A percentile compares a stretch with the other conserved stretches of the same genome.
Evolutionary conservation across 2,329 filamentous ascomycete species (phyloP).

Genomic region (Alternaria arborescens): DNA sequence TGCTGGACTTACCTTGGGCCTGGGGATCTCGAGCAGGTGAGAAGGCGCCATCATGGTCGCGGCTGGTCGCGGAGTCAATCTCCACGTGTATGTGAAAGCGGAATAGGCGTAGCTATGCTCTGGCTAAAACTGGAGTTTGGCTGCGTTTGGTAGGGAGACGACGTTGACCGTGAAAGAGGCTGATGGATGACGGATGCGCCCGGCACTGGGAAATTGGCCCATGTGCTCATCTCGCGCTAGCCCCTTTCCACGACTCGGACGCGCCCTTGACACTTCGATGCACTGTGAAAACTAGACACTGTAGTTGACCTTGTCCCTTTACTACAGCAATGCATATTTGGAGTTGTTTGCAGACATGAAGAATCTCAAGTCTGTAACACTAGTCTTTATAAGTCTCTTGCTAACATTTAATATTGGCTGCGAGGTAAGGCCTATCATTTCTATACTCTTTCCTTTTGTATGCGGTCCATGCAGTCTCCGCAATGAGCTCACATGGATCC

Average conservation of each 20-base stretch:
- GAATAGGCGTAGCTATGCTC: conserved; percentile 25
- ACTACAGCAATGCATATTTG: too few species aligned
- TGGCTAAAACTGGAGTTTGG: conserved; percentile 23
- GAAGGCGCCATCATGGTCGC: conserved; percentile 43
- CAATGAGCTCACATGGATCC: not conserved
- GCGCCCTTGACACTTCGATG: too few species aligned
- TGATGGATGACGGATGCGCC: conserved; percentile 25
- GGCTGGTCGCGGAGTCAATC: conserved; percentile 8
- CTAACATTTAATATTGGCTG: too few species aligned
- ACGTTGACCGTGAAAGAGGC: conserved; percentile 14
- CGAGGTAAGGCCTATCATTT: too few species aligned
- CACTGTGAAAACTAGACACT: too few species aligned
- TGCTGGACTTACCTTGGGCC: conserved; percentile 45
- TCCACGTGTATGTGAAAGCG: conserved; percentile 4
- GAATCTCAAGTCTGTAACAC: too few species aligned
- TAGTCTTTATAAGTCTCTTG: too few species aligned
- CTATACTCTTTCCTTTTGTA: too few species aligned
- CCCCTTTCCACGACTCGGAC: conserved; percentile 13
- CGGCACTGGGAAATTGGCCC: conserved; percentile 31
- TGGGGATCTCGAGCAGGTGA: conserved; percentile 49
- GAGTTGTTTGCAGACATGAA: too few species aligned
- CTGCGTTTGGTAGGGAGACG: conserved; percentile 1
- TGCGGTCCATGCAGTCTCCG: not conserved
- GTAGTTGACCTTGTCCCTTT: too few species aligned
- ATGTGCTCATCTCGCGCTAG: conserved; percentile 2